These are phyloP conservation scores for Boletus subluridellus DNA, from an alignment of 1,284 basidiomycete species.

Conservation along the genomic window DNA sequence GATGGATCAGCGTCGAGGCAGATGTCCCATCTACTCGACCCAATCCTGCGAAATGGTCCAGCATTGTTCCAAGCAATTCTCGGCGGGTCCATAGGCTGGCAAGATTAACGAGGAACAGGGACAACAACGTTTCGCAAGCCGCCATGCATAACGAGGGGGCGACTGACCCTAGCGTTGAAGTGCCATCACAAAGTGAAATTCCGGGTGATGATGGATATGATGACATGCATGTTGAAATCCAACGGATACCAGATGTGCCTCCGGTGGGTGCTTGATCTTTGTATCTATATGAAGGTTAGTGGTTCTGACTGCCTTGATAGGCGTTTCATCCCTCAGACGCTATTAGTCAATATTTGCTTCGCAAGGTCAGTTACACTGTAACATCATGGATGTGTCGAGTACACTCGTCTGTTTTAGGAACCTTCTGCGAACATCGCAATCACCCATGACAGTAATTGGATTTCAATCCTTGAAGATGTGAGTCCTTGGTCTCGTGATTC, in stretches of 20 bases:
- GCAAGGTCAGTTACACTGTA: neutral
- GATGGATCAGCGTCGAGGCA: slow-evolving; percentile 5
- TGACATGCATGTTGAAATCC: neutral
- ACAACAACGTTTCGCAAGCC: neutral
- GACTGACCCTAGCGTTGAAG: neutral
- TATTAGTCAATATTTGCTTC: slow-evolving; percentile 12
- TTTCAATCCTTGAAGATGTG: slow-evolving; percentile 11
- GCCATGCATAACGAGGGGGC: neutral
- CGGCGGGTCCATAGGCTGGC: neutral
- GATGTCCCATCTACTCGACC: slow-evolving; percentile 1
- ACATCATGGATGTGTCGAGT: neutral
- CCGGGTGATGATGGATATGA: neutral
- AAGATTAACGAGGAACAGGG: neutral
- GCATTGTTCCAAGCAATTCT: neutral
- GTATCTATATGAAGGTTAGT: no score
- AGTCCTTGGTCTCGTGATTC: neutral
- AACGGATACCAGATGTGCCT: slow-evolving; percentile 3
- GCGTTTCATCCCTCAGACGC: slow-evolving; percentile 11
- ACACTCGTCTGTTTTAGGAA: neutral
- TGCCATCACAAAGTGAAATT: neutral
- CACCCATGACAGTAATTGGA: slow-evolving; percentile 8
- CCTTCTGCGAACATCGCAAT: slow-evolving; percentile 11
- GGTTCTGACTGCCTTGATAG: neutral
- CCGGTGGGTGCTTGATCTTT: neutral
- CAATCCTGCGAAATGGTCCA: neutral